Evolutionary conservation across 139 green algal genomes (phyloP), one percentile per base, ranked within the genome.

Genomic region (Coccomyxa sp.): DNA sequence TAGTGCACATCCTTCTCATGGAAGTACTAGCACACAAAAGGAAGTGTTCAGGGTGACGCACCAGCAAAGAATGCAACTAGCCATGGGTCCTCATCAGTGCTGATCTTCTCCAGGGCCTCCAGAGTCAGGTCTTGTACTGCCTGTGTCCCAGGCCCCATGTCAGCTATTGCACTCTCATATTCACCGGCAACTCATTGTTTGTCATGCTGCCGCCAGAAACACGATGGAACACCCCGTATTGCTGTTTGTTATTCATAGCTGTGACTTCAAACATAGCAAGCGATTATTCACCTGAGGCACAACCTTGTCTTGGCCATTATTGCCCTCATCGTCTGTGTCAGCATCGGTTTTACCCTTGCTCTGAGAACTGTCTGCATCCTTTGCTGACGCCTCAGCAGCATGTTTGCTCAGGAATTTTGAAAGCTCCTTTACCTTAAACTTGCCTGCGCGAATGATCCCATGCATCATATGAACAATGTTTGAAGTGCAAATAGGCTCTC

Each of bases 341-440:
- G 30, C 30, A 58, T 80, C 31, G 15, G 0, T 16, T 25, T 18
- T 32, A 58, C 31, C 27, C 71, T 10, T n/a, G 23, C 27, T 15
- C 27, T 77, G 21, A 1, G 14, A 45, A 16, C 3, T n/a, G 14
- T 77, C 71, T 31, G 71, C 14, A n/a, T 77, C 27, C 71, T 77
- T 15, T 25, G 27, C 71, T 45, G 71, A 12, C 23, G 18, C 21
- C 18, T 71, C 71, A 30, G 27, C 21, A n/a, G 71, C 71, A 38
- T 77, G 27, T 12, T 77, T 77, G 23, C 27, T n/a, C 67, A 89
- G 86, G 80, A 79, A 85, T 14, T 59, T 31, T 9, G 78, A 59
- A 28, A 89, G 77, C 67, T 84, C 80, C 4, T 79, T 79, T 30
- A 83, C 81, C 81, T 89, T 89, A 51, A 87, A 23, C 76, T 80